These are phyloP conservation scores for Ceriops decandra DNA, from an alignment of 345 rosid species.

Conservation along the genomic window DNA sequence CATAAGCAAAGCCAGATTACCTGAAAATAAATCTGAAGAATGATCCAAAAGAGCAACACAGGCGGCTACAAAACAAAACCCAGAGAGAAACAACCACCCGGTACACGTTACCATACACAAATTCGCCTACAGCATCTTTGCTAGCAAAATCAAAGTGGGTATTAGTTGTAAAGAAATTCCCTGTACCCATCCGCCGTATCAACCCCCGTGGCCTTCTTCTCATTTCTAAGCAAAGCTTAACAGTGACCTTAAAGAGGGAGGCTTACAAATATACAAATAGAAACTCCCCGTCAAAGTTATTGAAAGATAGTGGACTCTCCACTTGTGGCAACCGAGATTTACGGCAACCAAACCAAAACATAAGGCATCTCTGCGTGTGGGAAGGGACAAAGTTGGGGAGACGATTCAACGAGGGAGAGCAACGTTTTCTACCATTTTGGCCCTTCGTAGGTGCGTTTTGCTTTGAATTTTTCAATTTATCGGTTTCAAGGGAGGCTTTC, in stretches of 20 bases:
- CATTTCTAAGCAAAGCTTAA: conserved; percentile 26
- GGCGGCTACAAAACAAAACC: conserved; percentile 47
- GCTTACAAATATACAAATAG: background rate
- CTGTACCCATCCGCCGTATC: conserved; percentile 39
- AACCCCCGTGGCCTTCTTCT: conserved; percentile 5
- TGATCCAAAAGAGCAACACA: conserved; percentile 34
- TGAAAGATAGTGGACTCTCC: conserved; percentile 29
- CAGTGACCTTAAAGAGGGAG: background rate
- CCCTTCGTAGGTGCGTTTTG: background rate
- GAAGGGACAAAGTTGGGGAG: conserved; percentile 7
- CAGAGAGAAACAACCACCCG: conserved; percentile 33
- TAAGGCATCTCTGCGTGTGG: conserved; percentile 11
- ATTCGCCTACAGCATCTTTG: conserved; percentile 23
- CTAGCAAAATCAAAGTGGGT: conserved; percentile 35
- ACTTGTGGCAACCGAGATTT: conserved; percentile 38
- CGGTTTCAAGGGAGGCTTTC: background rate
- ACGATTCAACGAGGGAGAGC: conserved; percentile 2
- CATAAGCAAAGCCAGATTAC: conserved; percentile 26
- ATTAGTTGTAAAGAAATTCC: conserved; percentile 20
- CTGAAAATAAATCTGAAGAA: conserved; percentile 32
- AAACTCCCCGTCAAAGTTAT: background rate
- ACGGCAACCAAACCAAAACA: conserved; percentile 24
- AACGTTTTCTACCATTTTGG: background rate
- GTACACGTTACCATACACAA: conserved; percentile 37
- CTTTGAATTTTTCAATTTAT: background rate